phyloP scores from a whole-genome alignment of 2,329 filamentous ascomycete species.

The Diaporthe ilicicola region DNA sequence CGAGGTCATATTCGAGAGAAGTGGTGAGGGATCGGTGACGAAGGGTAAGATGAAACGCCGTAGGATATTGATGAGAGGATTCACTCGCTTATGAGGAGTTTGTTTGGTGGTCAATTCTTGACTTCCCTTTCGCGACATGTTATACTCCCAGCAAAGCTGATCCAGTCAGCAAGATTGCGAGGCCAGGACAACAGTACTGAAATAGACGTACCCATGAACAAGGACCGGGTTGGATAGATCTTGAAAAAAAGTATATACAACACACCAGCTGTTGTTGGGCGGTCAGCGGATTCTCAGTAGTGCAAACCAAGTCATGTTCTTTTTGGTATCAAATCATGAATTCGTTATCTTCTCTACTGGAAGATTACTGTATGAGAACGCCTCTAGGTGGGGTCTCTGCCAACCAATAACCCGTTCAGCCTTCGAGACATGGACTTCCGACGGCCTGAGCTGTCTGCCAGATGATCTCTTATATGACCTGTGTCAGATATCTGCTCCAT shows the following conservation, averaged over 20 bases:
- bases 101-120: not conserved
- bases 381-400: not conserved
- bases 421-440: not conserved
- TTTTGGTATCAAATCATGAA: conserved; percentile 4
- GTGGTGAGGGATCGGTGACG: not conserved
- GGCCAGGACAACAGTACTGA: conserved; percentile 17
- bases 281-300: not conserved
- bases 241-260: conserved; percentile 8
- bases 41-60: not conserved
- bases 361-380: not conserved
- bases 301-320: not conserved
- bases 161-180: not conserved
- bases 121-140: not conserved
- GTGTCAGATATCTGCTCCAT: not conserved
- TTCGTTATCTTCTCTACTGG: conserved; percentile 7
- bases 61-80: not conserved
- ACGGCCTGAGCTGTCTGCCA: not conserved
- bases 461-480: not conserved
- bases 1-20: not conserved
- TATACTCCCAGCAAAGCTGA: not conserved
- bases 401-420: not conserved
- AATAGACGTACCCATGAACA: not conserved
- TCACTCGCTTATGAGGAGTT: not conserved
- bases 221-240: not conserved
- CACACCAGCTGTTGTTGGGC: not conserved